Evolutionary conservation across 2,329 filamentous ascomycete species (phyloP).

Genomic region (Pseudogymnoascus sp.): DNA sequence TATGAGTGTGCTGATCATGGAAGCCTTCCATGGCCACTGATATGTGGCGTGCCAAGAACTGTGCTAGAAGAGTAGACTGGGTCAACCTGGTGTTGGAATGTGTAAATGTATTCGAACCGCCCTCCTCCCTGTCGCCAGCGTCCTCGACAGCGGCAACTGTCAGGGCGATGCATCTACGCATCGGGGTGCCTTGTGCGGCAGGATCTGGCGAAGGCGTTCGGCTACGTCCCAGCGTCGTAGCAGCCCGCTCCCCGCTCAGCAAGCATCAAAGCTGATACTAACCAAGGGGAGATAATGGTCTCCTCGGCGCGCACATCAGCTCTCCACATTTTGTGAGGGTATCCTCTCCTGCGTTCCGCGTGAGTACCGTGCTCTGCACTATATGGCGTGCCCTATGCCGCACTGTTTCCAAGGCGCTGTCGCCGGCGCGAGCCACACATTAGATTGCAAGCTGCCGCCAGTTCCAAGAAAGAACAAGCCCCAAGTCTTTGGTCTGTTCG

Average conservation of each 20-base stretch:
- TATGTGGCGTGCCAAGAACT: neutral
- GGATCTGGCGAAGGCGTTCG: neutral
- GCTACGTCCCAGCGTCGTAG: neutral
- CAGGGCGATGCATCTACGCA: constrained; percentile 3
- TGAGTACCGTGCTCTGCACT: neutral
- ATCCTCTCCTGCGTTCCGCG: neutral
- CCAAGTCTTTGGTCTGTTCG: neutral
- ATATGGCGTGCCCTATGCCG: neutral
- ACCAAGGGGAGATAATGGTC: neutral
- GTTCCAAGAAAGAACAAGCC: constrained; percentile 3
- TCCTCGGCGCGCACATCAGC: neutral
- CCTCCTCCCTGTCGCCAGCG: neutral
- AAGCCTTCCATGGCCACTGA: neutral
- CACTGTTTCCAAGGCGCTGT: constrained; percentile 1
- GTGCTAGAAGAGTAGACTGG: neutral
- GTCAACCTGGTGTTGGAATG: neutral
- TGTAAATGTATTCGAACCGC: neutral
- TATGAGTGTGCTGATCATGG: neutral
- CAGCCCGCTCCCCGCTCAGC: neutral
- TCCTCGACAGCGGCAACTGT: neutral
- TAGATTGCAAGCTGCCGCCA: neutral
- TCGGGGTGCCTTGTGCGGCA: neutral
- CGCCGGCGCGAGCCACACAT: neutral
- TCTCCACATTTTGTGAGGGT: neutral
- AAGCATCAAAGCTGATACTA: neutral